Conservation (phyloP, 495 filamentous ascomycete species). For the Chaetomium fimeti region DNA sequence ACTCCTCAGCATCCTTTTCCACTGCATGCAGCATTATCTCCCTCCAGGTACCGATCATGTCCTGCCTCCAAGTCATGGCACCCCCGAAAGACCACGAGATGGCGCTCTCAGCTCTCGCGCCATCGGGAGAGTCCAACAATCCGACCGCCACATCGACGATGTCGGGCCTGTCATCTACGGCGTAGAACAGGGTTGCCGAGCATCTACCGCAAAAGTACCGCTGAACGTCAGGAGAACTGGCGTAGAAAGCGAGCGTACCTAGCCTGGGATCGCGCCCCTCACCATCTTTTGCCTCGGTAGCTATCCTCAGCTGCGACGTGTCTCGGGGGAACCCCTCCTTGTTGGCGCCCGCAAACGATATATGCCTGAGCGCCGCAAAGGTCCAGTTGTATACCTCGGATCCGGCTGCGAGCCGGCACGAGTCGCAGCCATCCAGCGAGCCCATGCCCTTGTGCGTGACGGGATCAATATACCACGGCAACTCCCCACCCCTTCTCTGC, state of each 20-base stretch:
- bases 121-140: constrained; percentile 47
- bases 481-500: constrained; percentile 15
- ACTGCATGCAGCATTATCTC: constrained; percentile 24
- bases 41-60: constrained; percentile 33
- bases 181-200: constrained; percentile 54
- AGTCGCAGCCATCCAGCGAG: constrained; percentile 50
- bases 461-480: constrained; percentile 45
- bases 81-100: constrained; percentile 32
- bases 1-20: constrained; percentile 26
- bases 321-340: constrained; percentile 26
- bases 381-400: constrained; percentile 50
- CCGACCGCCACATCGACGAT: constrained; percentile 55
- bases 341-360: constrained; percentile 23
- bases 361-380: constrained; percentile 30
- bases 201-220: constrained; percentile 56
- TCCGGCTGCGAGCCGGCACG: constrained; percentile 50
- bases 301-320: constrained; percentile 28
- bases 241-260: constrained; percentile 49
- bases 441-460: constrained; percentile 44
- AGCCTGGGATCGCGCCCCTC: constrained; percentile 33
- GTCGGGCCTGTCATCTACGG: constrained; percentile 39
- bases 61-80: constrained; percentile 18
- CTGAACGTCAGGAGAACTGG: constrained; percentile 45
- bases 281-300: constrained; percentile 17
- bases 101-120: constrained; percentile 48